These are phyloP conservation scores for Emergomyces orientalis DNA, from an alignment of 2,329 filamentous ascomycete species.

Conservation along the genomic window DNA sequence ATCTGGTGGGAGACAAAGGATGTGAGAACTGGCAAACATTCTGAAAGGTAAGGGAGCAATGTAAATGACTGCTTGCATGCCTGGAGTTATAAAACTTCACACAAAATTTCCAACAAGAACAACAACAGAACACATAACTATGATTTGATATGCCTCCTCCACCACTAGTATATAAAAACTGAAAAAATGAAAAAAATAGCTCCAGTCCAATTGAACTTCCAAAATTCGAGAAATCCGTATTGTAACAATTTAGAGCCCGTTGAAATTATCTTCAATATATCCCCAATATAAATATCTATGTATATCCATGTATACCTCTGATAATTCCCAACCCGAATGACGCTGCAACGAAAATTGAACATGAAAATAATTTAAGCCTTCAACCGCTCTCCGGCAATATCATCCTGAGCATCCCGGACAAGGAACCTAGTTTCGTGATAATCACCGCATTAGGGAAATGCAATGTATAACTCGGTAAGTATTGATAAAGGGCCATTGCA, in stretches of 20 bases:
- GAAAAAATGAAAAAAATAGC: background rate
- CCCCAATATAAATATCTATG: constrained; percentile 1
- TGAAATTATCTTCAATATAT: background rate
- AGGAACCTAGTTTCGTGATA: constrained; percentile 57
- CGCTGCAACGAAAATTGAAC: background rate
- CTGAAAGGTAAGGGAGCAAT: background rate
- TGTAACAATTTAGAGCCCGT: background rate
- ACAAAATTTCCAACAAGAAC: no score
- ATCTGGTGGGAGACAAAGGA: no score
- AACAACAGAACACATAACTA: no score
- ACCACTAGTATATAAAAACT: background rate
- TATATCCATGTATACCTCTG: background rate
- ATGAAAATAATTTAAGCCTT: constrained; percentile 50
- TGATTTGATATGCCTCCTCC: no score
- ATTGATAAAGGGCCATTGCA: background rate
- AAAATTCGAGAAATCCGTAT: background rate
- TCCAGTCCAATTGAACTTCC: background rate
- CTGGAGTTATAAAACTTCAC: background rate
- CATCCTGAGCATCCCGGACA: constrained; percentile 73
- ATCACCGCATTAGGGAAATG: constrained; percentile 19
- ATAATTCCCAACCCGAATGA: background rate
- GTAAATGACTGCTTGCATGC: background rate
- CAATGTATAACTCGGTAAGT: constrained; percentile 11
- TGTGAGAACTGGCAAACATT: background rate
- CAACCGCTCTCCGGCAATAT: constrained; percentile 61